Evolutionary conservation across 2,329 filamentous ascomycete genomes (phyloP).

Genomic region (Epichloe scottii): DNA sequence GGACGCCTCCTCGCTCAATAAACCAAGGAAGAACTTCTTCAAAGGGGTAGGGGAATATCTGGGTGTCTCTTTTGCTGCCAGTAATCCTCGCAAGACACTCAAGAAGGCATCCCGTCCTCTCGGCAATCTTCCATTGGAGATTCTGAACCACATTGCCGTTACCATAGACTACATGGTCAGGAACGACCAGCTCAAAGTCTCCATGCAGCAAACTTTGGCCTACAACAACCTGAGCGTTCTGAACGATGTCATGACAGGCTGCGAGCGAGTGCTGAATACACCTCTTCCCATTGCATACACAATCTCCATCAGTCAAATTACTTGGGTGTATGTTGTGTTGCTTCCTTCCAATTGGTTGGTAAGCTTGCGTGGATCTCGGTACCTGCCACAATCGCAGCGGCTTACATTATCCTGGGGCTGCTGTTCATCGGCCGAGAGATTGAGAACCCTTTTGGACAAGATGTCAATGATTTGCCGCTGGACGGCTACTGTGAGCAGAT

Average conservation of each 20-base stretch:
- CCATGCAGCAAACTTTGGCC: constrained; percentile 47
- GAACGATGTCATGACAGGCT: constrained; percentile 60
- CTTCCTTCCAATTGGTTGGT: constrained; percentile 64
- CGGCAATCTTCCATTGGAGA: constrained; percentile 74
- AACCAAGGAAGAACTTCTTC: constrained; percentile 37
- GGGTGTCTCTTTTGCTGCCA: constrained; percentile 62
- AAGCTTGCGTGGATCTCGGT: constrained; percentile 62
- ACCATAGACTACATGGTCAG: constrained; percentile 51
- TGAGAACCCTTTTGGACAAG: constrained; percentile 73
- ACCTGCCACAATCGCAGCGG: constrained; percentile 57
- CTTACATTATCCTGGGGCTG: constrained; percentile 75
- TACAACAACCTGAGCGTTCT: constrained; percentile 50
- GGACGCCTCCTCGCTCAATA: constrained; percentile 19
- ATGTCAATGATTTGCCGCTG: constrained; percentile 71
- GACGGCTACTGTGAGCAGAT: constrained; percentile 68
- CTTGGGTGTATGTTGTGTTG: constrained; percentile 70
- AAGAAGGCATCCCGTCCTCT: constrained; percentile 62
- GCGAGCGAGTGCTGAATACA: constrained; percentile 69
- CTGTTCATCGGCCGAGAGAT: constrained; percentile 65
- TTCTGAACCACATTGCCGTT: constrained; percentile 57
- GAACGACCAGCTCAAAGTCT: constrained; percentile 41
- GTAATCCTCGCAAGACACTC: constrained; percentile 65
- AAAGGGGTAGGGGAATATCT: constrained; percentile 61
- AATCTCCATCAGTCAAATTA: constrained; percentile 77
- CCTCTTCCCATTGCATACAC: constrained; percentile 73